phyloP scores from a whole-genome alignment of 202 grass and related monocot genomes.

The Schoenoplectus triqueter region DNA sequence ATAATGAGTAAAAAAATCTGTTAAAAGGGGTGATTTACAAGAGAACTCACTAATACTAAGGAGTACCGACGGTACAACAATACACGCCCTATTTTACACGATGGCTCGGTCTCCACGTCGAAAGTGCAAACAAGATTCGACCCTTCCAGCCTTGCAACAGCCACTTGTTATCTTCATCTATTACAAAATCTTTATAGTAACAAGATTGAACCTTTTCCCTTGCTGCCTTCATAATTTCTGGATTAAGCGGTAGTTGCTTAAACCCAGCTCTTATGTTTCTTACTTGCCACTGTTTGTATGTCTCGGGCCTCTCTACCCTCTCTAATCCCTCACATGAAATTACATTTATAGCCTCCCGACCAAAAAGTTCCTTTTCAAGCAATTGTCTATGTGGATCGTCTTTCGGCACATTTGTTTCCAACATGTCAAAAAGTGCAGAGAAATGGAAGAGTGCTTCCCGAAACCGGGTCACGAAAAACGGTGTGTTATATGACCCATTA shows the following conservation, averaged over 20 bases:
- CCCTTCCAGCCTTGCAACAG: slow-evolving; percentile 97
- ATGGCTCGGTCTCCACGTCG: slow-evolving; percentile 74
- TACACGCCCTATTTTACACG: slow-evolving; percentile 22
- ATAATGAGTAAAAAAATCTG: background rate
- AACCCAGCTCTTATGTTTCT: slow-evolving; percentile 74
- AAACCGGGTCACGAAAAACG: slow-evolving; percentile 92
- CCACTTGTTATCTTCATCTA: slow-evolving; percentile 80
- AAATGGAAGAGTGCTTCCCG: slow-evolving; percentile 86
- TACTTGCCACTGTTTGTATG: slow-evolving; percentile 88
- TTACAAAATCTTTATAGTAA: slow-evolving; percentile 87
- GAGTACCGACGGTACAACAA: slow-evolving; percentile 19
- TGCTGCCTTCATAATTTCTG: slow-evolving; percentile 69
- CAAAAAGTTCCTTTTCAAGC: slow-evolving; percentile 69
- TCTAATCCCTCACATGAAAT: slow-evolving; percentile 93
- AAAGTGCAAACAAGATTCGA: slow-evolving; percentile 67
- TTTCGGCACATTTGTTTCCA: slow-evolving; percentile 68
- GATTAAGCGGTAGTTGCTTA: slow-evolving; percentile 70
- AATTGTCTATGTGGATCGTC: slow-evolving; percentile 71
- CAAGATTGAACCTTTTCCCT: slow-evolving; percentile 59
- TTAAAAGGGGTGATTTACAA: slow-evolving; percentile 3
- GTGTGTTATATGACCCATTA: slow-evolving; percentile 83
- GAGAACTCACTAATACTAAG: background rate
- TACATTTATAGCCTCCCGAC: slow-evolving; percentile 66
- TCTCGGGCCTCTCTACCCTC: slow-evolving; percentile 91
- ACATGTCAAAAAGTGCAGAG: slow-evolving; percentile 82